Evolutionary conservation across 441 rosid species (phyloP), one percentile per base, ranked within the genome.

Genomic region (Arabidopsis lyrata): DNA sequence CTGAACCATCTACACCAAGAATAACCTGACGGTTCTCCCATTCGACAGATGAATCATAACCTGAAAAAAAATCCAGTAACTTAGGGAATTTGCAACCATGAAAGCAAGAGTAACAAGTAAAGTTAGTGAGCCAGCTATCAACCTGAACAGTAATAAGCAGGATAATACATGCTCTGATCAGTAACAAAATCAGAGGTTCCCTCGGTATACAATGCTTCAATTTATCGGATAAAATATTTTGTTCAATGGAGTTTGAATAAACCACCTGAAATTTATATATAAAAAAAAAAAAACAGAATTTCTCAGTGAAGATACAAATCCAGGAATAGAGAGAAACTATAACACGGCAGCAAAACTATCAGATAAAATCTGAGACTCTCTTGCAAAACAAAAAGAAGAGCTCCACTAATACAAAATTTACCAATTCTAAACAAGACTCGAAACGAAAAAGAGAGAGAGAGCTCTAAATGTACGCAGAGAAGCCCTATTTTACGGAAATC

Each of bases 141-240:
- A 93, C 98, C 98, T 90, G 98, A 87, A 90, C 90, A 88, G 60
- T 88, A 90, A 78, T 86, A 94, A 70, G 86, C 57, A 29, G 96
- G 89, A 80, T 90, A 91, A 79, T 86, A 86, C 69, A 87, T 69
- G 74, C 96, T 88, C 79, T 87, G 93, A 69, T 87, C 96, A 66
- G 77, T 77, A 69, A 83, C 74, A 75, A 81, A 83, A 78, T 85
- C 96, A 54, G 96, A 82, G 77, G 77, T 76, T 81, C 90, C 95
- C 77, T 85, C 95, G 42, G 91, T 65, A 73, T 73, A 91, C 98
- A 91, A 90, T 48, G 77, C 73, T 67, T 83, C 80, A 67, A 81
- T 72, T 83, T 79, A 84, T 66, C 83, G 80, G 75, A 82, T 62
- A 63, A 77, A 65, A 50, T 78, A 77, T 74, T 59, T 63, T 81